phyloP scores from a whole-genome alignment of 1,284 basidiomycete genomes.

The Ustilago lituana region DNA sequence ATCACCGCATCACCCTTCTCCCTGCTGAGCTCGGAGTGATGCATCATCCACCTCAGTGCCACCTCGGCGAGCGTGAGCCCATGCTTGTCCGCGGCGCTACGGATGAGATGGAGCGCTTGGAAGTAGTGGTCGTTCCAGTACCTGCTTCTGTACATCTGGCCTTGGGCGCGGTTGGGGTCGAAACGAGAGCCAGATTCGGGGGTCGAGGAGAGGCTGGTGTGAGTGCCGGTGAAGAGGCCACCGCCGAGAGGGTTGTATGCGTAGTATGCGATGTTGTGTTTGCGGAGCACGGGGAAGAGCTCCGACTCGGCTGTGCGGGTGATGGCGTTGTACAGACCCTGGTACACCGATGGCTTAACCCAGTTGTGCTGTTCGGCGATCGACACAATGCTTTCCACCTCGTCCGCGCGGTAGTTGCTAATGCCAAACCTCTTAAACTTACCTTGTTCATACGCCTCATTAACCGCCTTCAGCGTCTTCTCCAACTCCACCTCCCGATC shows the following conservation, averaged over 20 bases:
- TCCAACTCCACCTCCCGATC: conserved; percentile 71
- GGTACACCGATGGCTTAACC: conserved; percentile 76
- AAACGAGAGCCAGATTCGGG: conserved; percentile 43
- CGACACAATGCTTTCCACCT: conserved; percentile 75
- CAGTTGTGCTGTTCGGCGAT: conserved; percentile 73
- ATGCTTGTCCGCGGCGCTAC: conserved; percentile 44
- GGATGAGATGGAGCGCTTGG: conserved; percentile 61
- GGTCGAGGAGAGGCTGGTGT: not conserved
- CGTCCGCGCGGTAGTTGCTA: conserved; percentile 72
- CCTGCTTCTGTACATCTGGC: conserved; percentile 46
- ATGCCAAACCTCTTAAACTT: conserved; percentile 71
- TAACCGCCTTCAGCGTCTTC: conserved; percentile 70
- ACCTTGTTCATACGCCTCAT: conserved; percentile 72
- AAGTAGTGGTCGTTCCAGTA: conserved; percentile 59
- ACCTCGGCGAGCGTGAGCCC: conserved; percentile 36
- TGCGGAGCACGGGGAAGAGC: conserved; percentile 50
- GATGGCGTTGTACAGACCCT: conserved; percentile 70
- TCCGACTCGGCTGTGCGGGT: conserved; percentile 41
- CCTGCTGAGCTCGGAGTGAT: conserved; percentile 43
- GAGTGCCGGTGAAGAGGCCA: conserved; percentile 49
- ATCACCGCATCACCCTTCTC: conserved; percentile 45
- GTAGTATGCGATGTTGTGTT: conserved; percentile 72
- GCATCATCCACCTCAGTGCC: conserved; percentile 54
- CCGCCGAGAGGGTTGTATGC: conserved; percentile 68
- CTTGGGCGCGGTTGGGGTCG: conserved; percentile 45